Percentiles rank a stretch among this genome's conserved stretches.
These are phyloP conservation scores for Sugiyamaella marilandica DNA, from an alignment of 805 yeast species.

Conservation along the genomic window DNA sequence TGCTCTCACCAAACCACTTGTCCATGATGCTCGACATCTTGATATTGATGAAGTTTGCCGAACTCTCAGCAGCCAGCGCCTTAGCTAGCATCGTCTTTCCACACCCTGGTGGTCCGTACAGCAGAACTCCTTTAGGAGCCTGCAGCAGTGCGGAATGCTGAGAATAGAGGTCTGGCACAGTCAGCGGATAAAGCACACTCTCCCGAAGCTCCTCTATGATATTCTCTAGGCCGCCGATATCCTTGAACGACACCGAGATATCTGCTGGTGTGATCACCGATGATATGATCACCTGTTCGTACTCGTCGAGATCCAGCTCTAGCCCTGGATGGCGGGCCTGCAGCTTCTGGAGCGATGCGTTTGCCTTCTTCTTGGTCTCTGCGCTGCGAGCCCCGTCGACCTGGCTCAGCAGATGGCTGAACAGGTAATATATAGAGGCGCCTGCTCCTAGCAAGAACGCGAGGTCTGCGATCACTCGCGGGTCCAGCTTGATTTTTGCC, in stretches of 20 bases:
- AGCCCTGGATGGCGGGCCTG: constrained; percentile 55
- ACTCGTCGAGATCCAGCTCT: constrained; percentile 52
- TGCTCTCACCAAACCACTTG: constrained; percentile 96
- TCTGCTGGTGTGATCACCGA: constrained; percentile 82
- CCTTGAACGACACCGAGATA: constrained; percentile 66
- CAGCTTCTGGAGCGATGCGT: constrained; percentile 52
- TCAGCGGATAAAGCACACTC: constrained; percentile 81
- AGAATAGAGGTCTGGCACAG: constrained; percentile 65
- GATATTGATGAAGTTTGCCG: constrained; percentile 85
- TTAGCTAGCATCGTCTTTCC: constrained; percentile 97
- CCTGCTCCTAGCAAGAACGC: constrained; percentile 59
- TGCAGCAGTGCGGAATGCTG: constrained; percentile 65
- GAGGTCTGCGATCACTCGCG: constrained; percentile 38
- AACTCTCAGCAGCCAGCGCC: constrained; percentile 87
- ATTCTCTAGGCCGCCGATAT: constrained; percentile 83
- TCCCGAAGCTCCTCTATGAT: constrained; percentile 84
- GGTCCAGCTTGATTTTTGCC: constrained; percentile 16
- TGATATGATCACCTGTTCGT: constrained; percentile 73
- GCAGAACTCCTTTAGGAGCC: constrained; percentile 90
- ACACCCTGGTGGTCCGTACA: constrained; percentile 96
- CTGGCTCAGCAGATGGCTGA: constrained; percentile 42
- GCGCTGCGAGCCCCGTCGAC: constrained; percentile 45
- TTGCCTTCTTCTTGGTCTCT: constrained; percentile 58
- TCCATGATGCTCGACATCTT: constrained; percentile 94
- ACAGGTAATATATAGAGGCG: constrained; percentile 61